phyloP scores from a whole-genome alignment of 2,329 filamentous ascomycete genomes.

The Diaporthe amygdali region DNA sequence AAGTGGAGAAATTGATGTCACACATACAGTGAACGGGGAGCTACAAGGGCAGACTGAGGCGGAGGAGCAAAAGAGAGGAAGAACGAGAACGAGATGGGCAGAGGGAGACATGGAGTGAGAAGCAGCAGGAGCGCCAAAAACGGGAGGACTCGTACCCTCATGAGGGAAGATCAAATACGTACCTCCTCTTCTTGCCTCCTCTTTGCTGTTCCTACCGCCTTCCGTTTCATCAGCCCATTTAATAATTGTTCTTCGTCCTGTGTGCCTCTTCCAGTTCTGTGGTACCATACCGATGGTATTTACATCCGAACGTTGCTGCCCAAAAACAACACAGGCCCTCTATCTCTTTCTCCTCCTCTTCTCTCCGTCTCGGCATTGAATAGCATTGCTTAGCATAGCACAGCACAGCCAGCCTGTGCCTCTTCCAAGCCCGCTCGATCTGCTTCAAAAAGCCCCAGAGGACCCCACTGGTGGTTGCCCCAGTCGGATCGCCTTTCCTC shows the following conservation, averaged over 20 bases:
- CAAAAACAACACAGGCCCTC: neutral
- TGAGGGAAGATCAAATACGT: neutral
- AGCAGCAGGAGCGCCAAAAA: no score
- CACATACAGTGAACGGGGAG: neutral
- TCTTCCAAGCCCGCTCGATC: neutral
- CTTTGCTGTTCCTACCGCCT: neutral
- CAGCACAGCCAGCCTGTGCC: neutral
- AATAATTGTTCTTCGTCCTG: neutral
- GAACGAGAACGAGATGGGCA: neutral
- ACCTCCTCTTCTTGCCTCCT: neutral
- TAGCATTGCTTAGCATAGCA: neutral
- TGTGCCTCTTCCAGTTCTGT: neutral
- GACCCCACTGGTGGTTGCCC: slow-evolving; percentile 4
- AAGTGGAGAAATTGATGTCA: slow-evolving; percentile 10
- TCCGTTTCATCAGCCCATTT: neutral
- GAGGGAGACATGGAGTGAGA: neutral
- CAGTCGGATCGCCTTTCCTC: neutral
- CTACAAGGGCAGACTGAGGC: neutral
- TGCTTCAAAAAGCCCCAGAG: neutral
- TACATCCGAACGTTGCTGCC: slow-evolving; percentile 9
- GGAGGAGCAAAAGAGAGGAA: neutral
- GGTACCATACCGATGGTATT: neutral
- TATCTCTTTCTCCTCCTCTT: neutral
- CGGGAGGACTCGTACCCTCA: neutral
- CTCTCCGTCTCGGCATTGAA: neutral